Evolutionary conservation across 306 rosid genomes (phyloP), one percentile per base, ranked within the genome.

Genomic region (Leucaena leucocephala): DNA sequence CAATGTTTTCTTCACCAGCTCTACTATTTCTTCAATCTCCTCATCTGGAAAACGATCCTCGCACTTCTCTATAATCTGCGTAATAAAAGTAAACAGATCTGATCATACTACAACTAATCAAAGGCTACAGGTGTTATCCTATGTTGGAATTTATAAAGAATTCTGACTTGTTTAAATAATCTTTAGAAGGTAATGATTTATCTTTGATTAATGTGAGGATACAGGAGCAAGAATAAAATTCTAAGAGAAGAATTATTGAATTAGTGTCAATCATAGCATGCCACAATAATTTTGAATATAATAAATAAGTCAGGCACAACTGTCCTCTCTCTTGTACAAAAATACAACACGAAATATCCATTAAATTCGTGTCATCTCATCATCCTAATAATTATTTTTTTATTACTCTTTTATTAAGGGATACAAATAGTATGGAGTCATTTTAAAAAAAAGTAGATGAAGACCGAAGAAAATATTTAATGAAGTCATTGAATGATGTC

Each of bases 1-100:
- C 71, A 91, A 86, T 68, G 82, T 86, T 17, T 82, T 82, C 65
- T 21, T 74, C 64, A 92, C 92, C 86, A 87, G 48, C 75, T 85
- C 86, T 66, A 78, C 72, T 16, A 90, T 81, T 81, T 89, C 94
- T 9, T 70, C 42, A 1, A 80, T n/a, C 75, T 54, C 78, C 27
- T 66, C 85, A 4, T 82, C 89, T 22, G 86, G 84, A 38, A 86
- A 87, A 21, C 94, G 97, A 8, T 2, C 42, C 0, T 79, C 87
- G 27, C 87, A 77, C 1, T 67, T 38, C 77, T 89, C 92, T 75
- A 61, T 61, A 35, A 91, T 85, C 94, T 94, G 84, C 38, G 34
- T 17, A 49, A 74, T 68, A 64, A 22, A 73, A 81, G 66, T 6
- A 34, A 59, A 57, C 57, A 63, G 19, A 62, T 15, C 39, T 45